These are phyloP conservation scores for Acorus gramineus DNA, from an alignment of 106 monocot genomes.

Conservation along the genomic window DNA sequence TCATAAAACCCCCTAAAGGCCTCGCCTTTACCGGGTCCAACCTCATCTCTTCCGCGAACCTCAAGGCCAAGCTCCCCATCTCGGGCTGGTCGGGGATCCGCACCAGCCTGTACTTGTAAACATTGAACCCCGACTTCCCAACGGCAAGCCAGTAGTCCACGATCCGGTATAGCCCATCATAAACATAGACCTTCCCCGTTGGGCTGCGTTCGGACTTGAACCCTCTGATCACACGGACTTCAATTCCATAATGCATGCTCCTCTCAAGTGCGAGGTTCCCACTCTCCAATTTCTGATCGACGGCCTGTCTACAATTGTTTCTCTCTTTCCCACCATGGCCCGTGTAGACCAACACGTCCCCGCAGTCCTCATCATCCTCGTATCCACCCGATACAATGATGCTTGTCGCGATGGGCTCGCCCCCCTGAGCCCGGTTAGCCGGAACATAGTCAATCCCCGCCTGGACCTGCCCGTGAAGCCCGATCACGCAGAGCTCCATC, in stretches of 20 bases:
- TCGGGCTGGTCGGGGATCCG: conserved; percentile 18
- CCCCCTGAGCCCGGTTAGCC: background rate
- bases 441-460: conserved; percentile 48
- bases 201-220: conserved; percentile 20
- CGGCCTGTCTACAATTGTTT: background rate
- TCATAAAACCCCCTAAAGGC: conserved; percentile 47
- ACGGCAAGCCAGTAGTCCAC: conserved; percentile 14
- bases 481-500: conserved; percentile 83
- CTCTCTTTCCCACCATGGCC: conserved; percentile 25
- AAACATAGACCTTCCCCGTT: conserved; percentile 21
- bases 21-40: conserved; percentile 25
- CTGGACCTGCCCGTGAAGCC: conserved; percentile 89
- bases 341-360: conserved; percentile 27
- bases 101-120: conserved; percentile 28
- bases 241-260: conserved; percentile 24
- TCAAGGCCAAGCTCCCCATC: conserved; percentile 19
- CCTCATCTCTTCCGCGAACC: conserved; percentile 43
- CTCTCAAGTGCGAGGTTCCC: conserved; percentile 30
- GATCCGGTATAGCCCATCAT: conserved; percentile 29
- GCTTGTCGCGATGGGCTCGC: conserved; percentile 41
- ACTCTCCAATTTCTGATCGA: conserved; percentile 12
- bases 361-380: conserved; percentile 32
- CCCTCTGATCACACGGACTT: conserved; percentile 28
- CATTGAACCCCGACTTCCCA: conserved; percentile 28
- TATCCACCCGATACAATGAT: conserved; percentile 33